phyloP scores from a whole-genome alignment of 768 basidiomycete genomes.

The Gloeophyllum trabeum region DNA sequence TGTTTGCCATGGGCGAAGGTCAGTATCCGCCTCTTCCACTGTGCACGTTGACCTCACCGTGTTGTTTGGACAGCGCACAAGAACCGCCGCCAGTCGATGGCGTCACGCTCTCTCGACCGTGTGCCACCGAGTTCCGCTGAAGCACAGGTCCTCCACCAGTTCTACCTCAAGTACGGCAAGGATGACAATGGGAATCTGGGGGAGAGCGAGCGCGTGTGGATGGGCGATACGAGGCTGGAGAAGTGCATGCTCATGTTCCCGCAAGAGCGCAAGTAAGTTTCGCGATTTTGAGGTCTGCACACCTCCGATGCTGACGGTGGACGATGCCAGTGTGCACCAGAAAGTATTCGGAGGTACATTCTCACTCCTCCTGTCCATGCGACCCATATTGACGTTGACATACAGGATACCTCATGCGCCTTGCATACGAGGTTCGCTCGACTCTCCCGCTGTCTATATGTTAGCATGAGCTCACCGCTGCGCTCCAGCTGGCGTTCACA shows the following conservation, averaged over 20 bases:
- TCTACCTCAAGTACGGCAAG: slow-evolving; percentile 52
- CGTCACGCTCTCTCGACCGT: slow-evolving; percentile 49
- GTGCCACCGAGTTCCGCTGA: slow-evolving; percentile 68
- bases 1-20: slow-evolving; percentile 65
- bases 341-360: slow-evolving; percentile 67
- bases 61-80: slow-evolving; percentile 38
- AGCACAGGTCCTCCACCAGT: slow-evolving; percentile 54
- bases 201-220: slow-evolving; percentile 47
- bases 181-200: slow-evolving; percentile 16
- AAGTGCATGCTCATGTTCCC: slow-evolving; percentile 74
- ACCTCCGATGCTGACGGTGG: slow-evolving; percentile 1
- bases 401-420: slow-evolving; percentile 42
- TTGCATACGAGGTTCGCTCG: slow-evolving; percentile 59
- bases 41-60: neutral
- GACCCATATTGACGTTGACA: neutral
- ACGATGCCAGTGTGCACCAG: slow-evolving; percentile 49
- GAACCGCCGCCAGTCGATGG: slow-evolving; percentile 37
- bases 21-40: slow-evolving; percentile 10
- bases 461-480: too few relatives aligned
- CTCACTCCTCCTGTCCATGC: neutral
- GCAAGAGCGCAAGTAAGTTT: slow-evolving; percentile 67
- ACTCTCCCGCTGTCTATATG: neutral
- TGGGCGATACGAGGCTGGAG: slow-evolving; percentile 64
- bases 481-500: slow-evolving; percentile 56
- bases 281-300: slow-evolving; percentile 2